Base-by-base conservation (phyloP, 495 filamentous ascomycete species). In the Xylaria castorea region DNA sequence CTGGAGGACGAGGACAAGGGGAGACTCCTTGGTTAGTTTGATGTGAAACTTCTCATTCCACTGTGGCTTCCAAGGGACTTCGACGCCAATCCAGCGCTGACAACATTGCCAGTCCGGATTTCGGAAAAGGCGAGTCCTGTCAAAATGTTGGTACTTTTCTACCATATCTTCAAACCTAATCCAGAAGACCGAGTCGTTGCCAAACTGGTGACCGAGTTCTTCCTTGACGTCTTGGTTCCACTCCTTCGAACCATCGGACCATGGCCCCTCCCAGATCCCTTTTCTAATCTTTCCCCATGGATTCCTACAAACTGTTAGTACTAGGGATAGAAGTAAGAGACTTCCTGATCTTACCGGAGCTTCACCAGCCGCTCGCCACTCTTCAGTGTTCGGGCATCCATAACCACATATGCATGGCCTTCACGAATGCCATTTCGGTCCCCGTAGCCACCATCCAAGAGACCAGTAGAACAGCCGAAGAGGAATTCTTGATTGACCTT, bases 171-270 rank as follows among this genome's bases (percentile, higher is more conserved):
- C 87, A 76, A 94, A 97, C 14, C 85, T 81, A 74, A 90, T 90
- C 88, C 88, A 90, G 74, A 89, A 90, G 65, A 87, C 92, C 11
- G 94, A 94, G 80, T 97, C 95, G 76, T 97, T 92, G 51, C 95
- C 94, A 79, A 97, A 98, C 65, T 89, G 90, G 78, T 97, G 95
- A n/a, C 88, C 87, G 1, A 98, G 86, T 65, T 91, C 89, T 68
- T 91, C 82, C 86, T 96, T 92, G 85, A 92, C 94, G 74, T 97
- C 91, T 11, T 93, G 86, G 25, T 94, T 97, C 93, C 95, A 98
- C 82, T 97, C 91, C 75, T 95, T 94, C n/a, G 92, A 95, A 16
- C 95, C 94, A 76, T 97, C 94, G 20, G 91, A 92, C 93, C 94
- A 97, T 4, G 94, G 87, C 2, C 92, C 92, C 58, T 88, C 90